These are phyloP conservation scores for Annulohypoxylon stygium DNA, from an alignment of 495 filamentous ascomycete genomes.

Conservation along the genomic window DNA sequence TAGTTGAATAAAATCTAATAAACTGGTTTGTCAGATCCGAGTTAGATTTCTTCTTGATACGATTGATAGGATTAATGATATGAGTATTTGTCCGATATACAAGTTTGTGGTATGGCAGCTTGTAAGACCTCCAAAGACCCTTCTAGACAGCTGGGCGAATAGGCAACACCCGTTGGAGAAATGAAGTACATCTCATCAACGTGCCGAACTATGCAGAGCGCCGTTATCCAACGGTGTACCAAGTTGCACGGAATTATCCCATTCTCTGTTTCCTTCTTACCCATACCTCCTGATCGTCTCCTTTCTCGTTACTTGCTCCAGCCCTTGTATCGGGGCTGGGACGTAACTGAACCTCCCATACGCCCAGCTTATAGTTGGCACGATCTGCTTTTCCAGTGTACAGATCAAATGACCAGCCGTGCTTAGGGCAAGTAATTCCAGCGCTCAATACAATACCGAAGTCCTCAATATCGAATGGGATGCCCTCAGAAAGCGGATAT, in stretches of 20 bases:
- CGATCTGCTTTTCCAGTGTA: constrained; percentile 67
- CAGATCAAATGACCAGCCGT: constrained; percentile 73
- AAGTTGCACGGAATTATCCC: constrained; percentile 43
- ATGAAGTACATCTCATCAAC: not conserved
- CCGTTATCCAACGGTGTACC: not conserved
- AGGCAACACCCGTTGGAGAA: not conserved
- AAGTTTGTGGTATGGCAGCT: not conserved
- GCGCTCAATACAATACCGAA: constrained; percentile 66
- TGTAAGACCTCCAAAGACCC: not conserved
- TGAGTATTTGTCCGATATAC: not conserved
- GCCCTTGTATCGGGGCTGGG: constrained; percentile 41
- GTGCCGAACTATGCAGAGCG: not conserved
- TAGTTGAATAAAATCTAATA: not conserved
- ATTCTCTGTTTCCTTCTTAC: constrained; percentile 62
- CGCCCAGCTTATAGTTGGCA: constrained; percentile 68
- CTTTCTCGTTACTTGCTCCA: constrained; percentile 22
- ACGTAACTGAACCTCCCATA: constrained; percentile 71
- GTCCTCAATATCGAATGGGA: constrained; percentile 73
- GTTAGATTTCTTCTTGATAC: not conserved
- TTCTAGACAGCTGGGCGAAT: not conserved
- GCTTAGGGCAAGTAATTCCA: constrained; percentile 71
- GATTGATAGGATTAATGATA: not conserved
- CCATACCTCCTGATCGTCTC: constrained; percentile 67
- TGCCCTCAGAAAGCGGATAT: constrained; percentile 68
- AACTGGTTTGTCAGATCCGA: not conserved